Evolutionary conservation across 805 yeast species (phyloP).

Genomic region (Schwanniomyces vanrijiae): DNA sequence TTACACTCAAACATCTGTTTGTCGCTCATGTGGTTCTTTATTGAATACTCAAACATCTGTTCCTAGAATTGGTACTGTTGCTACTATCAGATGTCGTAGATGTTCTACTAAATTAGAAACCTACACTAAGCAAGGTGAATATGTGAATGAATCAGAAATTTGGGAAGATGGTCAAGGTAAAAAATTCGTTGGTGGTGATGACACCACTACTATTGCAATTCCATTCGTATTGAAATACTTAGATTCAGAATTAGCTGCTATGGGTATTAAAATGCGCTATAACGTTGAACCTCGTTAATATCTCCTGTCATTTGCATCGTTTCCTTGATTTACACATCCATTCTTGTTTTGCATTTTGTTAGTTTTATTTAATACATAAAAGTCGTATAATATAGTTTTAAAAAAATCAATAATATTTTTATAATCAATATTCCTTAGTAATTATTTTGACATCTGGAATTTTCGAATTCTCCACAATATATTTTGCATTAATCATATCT

Average conservation of each 20-base stretch:
- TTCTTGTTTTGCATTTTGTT: constrained; percentile 2
- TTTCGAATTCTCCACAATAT: constrained; percentile 24
- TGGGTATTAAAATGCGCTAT: constrained; percentile 94
- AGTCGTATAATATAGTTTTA: not conserved
- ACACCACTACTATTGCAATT: constrained; percentile 93
- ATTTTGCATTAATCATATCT: constrained; percentile 65
- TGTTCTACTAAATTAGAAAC: constrained; percentile 76
- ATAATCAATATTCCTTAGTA: constrained; percentile 4
- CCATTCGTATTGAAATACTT: constrained; percentile 95
- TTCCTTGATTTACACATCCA: constrained; percentile 3
- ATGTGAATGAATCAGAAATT: constrained; percentile 66
- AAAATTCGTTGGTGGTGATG: constrained; percentile 85
- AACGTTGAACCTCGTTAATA: constrained; percentile 63
- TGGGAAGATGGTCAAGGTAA: constrained; percentile 99
- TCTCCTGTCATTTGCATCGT: constrained; percentile 1
- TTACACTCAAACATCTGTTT: constrained; percentile 86
- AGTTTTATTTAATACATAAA: constrained; percentile 2
- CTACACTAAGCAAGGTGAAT: constrained; percentile 45
- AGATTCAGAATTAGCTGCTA: constrained; percentile 93
- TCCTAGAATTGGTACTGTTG: constrained; percentile 81
- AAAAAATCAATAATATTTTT: not conserved
- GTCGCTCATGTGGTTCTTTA: constrained; percentile 92
- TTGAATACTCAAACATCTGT: constrained; percentile 87
- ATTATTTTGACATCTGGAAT: constrained; percentile 13
- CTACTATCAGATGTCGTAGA: constrained; percentile 83